A percentile compares a stretch with the other conserved stretches of the same genome.
phyloP scores from a whole-genome alignment of 306 rosid species.

The Albizia julibrissin region DNA sequence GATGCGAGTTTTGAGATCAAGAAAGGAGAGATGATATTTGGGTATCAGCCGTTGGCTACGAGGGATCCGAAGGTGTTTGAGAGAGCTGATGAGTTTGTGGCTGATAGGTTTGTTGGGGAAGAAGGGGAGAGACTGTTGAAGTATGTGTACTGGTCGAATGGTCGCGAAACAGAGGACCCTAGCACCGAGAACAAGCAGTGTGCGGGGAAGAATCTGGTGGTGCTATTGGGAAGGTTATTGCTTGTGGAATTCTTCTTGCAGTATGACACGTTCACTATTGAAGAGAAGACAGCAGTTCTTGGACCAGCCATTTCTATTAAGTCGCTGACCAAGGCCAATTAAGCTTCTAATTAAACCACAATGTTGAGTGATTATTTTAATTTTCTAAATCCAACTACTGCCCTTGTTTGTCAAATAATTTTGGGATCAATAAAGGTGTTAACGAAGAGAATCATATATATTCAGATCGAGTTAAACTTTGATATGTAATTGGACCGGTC shows the following conservation, averaged over 20 bases:
- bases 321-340: not conserved
- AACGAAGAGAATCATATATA: too few relatives aligned
- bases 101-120: conserved; percentile 36
- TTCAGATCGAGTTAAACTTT: too few relatives aligned
- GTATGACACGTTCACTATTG: conserved; percentile 46
- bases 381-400: not conserved
- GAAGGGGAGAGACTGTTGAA: conserved; percentile 48
- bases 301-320: not conserved
- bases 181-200: conserved; percentile 62
- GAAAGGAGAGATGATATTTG: conserved; percentile 76
- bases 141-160: conserved; percentile 66
- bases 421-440: too few relatives aligned
- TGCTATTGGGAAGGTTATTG: conserved; percentile 39
- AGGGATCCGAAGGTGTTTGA: conserved; percentile 61
- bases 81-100: conserved; percentile 49
- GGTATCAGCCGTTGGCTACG: conserved; percentile 68
- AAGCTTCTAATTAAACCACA: not conserved
- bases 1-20: conserved; percentile 61
- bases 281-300: not conserved
- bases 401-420: too few relatives aligned
- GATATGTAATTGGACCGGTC: not conserved
- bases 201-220: conserved; percentile 24
- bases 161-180: conserved; percentile 53
- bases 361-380: not conserved
- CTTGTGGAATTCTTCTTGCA: conserved; percentile 64